These are phyloP conservation scores for Massariosphaeria phaeospora DNA, from an alignment of 495 filamentous ascomycete species.

Conservation along the genomic window DNA sequence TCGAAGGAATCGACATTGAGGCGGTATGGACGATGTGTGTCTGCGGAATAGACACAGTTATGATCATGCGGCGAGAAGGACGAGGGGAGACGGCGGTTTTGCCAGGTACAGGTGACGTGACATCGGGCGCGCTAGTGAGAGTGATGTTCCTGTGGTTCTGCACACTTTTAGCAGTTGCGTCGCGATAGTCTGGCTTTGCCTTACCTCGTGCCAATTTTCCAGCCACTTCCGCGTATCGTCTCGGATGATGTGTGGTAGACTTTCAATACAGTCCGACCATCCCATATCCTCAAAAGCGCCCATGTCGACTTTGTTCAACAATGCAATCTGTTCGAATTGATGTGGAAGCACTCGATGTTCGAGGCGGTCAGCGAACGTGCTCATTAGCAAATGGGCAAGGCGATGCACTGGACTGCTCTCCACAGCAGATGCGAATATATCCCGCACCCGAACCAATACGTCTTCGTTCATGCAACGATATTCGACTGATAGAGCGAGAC, in stretches of 20 bases:
- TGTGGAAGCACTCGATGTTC: conserved; percentile 21
- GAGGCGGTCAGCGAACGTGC: conserved; percentile 36
- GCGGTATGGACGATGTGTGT: conserved; percentile 80
- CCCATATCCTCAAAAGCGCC: conserved; percentile 36
- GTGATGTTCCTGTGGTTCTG: conserved; percentile 16
- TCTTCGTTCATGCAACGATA: conserved; percentile 74
- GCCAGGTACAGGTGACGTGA: neutral
- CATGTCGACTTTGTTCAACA: conserved; percentile 28
- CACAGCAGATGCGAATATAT: conserved; percentile 44
- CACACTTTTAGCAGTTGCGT: neutral
- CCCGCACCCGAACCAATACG: conserved; percentile 45
- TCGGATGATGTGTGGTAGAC: conserved; percentile 28
- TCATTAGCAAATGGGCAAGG: conserved; percentile 48
- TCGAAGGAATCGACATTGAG: conserved; percentile 55
- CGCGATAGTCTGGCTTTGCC: neutral
- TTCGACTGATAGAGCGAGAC: conserved; percentile 64
- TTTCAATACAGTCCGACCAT: conserved; percentile 35
- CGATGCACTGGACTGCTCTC: conserved; percentile 43
- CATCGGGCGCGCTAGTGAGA: neutral
- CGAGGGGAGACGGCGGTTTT: conserved; percentile 7
- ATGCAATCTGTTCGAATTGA: conserved; percentile 32
- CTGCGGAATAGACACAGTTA: conserved; percentile 81
- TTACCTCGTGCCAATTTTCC: conserved; percentile 37
- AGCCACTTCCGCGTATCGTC: conserved; percentile 34
- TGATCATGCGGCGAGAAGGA: conserved; percentile 43